Evolutionary conservation across 176 grass and related monocot genomes (phyloP).

Genomic region (Pharus latifolius): DNA sequence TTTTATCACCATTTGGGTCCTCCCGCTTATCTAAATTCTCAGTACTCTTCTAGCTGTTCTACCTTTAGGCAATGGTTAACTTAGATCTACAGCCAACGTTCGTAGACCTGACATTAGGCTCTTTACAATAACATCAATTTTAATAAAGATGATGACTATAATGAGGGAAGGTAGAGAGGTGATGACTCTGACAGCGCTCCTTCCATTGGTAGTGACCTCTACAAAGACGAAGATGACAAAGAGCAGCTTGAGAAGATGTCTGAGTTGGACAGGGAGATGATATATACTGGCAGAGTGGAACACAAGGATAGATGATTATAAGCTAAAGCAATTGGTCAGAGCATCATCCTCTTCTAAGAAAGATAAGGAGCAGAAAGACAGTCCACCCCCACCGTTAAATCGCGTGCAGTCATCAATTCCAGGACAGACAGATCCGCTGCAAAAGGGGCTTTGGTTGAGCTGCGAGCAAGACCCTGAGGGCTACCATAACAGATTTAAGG

Average conservation of each 20-base stretch:
- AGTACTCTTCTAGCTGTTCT: too few species aligned
- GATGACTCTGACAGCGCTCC: constrained; percentile 71
- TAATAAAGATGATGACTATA: constrained; percentile 36
- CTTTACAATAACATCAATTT: too few species aligned
- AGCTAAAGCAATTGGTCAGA: constrained; percentile 57
- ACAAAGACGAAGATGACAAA: constrained; percentile 91
- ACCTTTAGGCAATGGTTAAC: too few species aligned
- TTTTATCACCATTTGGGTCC: too few species aligned
- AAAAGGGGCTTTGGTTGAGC: constrained; percentile 53
- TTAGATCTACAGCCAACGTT: too few species aligned
- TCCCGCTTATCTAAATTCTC: too few species aligned
- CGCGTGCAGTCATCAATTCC: constrained; percentile 31
- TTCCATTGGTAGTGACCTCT: constrained; percentile 77
- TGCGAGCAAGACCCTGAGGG: constrained; percentile 59
- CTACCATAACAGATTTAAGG: constrained; percentile 42
- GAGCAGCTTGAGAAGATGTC: constrained; percentile 64
- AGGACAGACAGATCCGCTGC: constrained; percentile 40
- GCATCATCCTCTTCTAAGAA: constrained; percentile 53
- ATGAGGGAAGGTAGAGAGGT: constrained; percentile 13
- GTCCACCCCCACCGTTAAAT: constrained; percentile 43
- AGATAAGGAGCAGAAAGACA: constrained; percentile 41
- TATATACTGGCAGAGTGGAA: constrained; percentile 59
- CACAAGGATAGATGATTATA: constrained; percentile 50
- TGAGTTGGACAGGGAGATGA: constrained; percentile 71
- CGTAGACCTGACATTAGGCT: too few species aligned